These are phyloP conservation scores for Candida albicans DNA, from an alignment of 1,139 yeast species.

Conservation along the genomic window DNA sequence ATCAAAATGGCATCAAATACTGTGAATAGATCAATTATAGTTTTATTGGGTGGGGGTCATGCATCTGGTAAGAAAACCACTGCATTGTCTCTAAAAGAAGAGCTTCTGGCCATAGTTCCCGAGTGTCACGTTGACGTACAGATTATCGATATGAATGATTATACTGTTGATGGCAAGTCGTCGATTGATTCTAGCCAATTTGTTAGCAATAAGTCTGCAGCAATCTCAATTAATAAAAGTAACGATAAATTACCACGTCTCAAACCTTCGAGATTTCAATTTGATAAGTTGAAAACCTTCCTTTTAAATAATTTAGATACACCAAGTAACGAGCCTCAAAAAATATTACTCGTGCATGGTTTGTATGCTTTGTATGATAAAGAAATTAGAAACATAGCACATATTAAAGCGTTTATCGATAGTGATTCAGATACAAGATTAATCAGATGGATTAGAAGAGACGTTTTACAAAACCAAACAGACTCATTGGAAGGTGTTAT, in stretches of 20 bases:
- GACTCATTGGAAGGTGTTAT: constrained; percentile 50
- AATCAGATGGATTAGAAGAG: constrained; percentile 66
- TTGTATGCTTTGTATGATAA: constrained; percentile 74
- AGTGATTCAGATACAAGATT: constrained; percentile 84
- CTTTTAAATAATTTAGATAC: constrained; percentile 13
- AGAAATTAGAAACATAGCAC: constrained; percentile 56
- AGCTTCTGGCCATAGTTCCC: constrained; percentile 22
- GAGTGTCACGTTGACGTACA: constrained; percentile 26
- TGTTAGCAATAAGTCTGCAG: constrained; percentile 27
- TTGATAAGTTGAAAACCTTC: constrained; percentile 22
- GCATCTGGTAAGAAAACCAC: constrained; percentile 61
- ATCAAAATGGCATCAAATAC: constrained; percentile 5
- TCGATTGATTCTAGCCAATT: constrained; percentile 18
- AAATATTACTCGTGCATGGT: constrained; percentile 68
- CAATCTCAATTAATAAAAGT: constrained; percentile 29
- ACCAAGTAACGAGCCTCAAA: constrained; percentile 18
- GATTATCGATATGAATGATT: constrained; percentile 43
- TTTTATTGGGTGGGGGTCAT: constrained; percentile 75
- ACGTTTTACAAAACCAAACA: constrained; percentile 29
- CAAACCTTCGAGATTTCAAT: constrained; percentile 44
- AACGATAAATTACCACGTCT: constrained; percentile 22
- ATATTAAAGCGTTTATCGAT: constrained; percentile 75
- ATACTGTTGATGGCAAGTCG: constrained; percentile 18
- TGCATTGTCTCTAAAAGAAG: constrained; percentile 30
- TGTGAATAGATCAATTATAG: constrained; percentile 30